A percentile compares a stretch with the other conserved stretches of the same genome.
phyloP scores from a whole-genome alignment of 352 stramenopile species.

The Phytophthora ohioensis region DNA sequence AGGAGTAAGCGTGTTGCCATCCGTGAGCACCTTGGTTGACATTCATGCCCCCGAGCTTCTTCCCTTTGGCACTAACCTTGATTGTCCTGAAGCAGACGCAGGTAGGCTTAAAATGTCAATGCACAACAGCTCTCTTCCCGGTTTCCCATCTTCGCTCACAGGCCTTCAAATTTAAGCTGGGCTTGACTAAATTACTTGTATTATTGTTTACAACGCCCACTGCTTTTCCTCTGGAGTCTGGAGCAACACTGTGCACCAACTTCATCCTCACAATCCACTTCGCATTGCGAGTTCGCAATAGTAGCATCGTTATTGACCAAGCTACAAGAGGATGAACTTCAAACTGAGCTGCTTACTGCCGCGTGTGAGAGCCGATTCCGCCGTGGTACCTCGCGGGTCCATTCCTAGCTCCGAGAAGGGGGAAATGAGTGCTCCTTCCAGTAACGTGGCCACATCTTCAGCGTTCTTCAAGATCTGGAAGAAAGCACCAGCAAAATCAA shows the following conservation, averaged over 20 bases:
- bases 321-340: slow-evolving; percentile 75
- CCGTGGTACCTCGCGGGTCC: slow-evolving; percentile 55
- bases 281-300: too few species aligned
- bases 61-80: slow-evolving; percentile 16
- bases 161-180: neutral
- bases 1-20: slow-evolving; percentile 45
- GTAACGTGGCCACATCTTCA: slow-evolving; percentile 42
- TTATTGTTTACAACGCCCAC: neutral
- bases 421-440: slow-evolving; percentile 64
- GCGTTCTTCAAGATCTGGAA: slow-evolving; percentile 49
- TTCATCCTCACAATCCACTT: too few species aligned
- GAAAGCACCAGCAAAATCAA: slow-evolving; percentile 72
- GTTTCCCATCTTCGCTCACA: neutral
- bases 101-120: slow-evolving; percentile 4
- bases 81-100: slow-evolving; percentile 25
- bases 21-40: neutral
- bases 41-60: slow-evolving; percentile 11
- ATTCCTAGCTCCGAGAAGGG: slow-evolving; percentile 64
- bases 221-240: neutral
- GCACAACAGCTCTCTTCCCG: neutral
- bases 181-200: slow-evolving; percentile 25
- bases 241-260: too few species aligned
- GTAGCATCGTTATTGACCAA: neutral
- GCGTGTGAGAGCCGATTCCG: slow-evolving; percentile 38
- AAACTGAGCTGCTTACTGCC: slow-evolving; percentile 77